phyloP scores from a whole-genome alignment of 2,329 filamentous ascomycete genomes.

The Fusarium zealandicum region DNA sequence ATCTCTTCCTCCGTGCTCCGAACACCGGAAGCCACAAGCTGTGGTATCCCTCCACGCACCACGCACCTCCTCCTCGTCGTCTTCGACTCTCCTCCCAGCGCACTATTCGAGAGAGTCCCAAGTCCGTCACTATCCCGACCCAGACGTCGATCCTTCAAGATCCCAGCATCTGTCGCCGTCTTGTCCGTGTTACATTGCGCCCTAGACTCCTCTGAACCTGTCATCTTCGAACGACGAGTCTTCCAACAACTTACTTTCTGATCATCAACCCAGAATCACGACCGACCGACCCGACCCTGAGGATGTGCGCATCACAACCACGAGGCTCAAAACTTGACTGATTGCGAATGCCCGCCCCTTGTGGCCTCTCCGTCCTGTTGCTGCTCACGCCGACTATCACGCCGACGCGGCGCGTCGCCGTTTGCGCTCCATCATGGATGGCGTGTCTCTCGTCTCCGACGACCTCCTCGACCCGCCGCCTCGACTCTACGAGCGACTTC shows the following conservation, averaged over 20 bases:
- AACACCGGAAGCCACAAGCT: conserved; percentile 14
- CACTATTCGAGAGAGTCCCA: conserved; percentile 24
- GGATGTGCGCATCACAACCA: conserved; percentile 45
- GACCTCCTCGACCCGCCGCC: conserved; percentile 69
- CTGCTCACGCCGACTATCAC: conserved; percentile 30
- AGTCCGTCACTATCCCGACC: conserved; percentile 10
- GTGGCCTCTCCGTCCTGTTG: conserved; percentile 28
- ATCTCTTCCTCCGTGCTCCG: conserved; percentile 4
- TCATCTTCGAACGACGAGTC: conserved; percentile 4
- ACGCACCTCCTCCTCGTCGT: conserved; percentile 15
- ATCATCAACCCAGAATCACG: conserved; percentile 15
- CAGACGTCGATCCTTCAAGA: conserved; percentile 27
- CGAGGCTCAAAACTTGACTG: conserved; percentile 39
- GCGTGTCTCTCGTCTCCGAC: conserved; percentile 57
- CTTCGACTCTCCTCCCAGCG: conserved; percentile 1
- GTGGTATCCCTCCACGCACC: conserved; percentile 4
- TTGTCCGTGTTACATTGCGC: conserved; percentile 10
- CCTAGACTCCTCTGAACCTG: conserved; percentile 10
- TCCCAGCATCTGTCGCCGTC: conserved; percentile 13
- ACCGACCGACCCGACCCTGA: conserved; percentile 38
- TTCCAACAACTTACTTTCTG: conserved; percentile 5
- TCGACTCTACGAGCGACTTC: conserved; percentile 75
- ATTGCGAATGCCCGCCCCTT: conserved; percentile 39
- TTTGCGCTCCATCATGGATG: conserved; percentile 57
- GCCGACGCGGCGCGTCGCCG: conserved; percentile 34